phyloP scores from a whole-genome alignment of 371 early-diverging fungal species.

The Mucor plumbeus region DNA sequence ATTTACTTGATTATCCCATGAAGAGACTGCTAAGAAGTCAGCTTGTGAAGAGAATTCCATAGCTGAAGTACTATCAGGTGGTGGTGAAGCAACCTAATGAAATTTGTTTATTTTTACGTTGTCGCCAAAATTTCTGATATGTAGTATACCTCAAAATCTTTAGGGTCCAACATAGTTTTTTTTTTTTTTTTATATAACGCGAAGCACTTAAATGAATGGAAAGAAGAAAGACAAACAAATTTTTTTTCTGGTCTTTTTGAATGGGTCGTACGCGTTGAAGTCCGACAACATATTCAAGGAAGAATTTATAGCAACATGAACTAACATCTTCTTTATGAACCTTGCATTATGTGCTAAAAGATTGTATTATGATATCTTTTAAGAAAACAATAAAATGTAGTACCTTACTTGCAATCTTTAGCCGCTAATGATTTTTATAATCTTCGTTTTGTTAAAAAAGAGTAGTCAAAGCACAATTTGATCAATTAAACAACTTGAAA shows the following conservation, averaged over 20 bases:
- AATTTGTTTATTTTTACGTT: not conserved
- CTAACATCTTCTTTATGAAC: too few relatives aligned
- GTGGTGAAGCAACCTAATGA: slow-evolving; percentile 68
- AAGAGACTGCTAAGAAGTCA: slow-evolving; percentile 84
- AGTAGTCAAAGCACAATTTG: too few relatives aligned
- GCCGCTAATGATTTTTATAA: too few relatives aligned
- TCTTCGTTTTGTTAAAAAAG: too few relatives aligned
- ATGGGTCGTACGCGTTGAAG: not conserved
- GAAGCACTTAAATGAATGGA: not conserved
- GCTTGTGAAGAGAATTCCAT: slow-evolving; percentile 82
- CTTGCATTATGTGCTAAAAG: too few relatives aligned
- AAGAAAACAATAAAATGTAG: too few relatives aligned
- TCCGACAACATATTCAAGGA: not conserved
- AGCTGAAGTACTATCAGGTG: slow-evolving; percentile 84
- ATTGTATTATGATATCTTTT: too few relatives aligned
- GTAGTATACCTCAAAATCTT: slow-evolving; percentile 32
- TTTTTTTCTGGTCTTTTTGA: not conserved
- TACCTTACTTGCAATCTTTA: too few relatives aligned
- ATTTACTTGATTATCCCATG: slow-evolving; percentile 92
- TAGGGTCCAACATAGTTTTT: slow-evolving; percentile 28
- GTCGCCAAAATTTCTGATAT: not conserved
- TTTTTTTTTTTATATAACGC: not conserved
- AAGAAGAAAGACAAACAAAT: slow-evolving; percentile 1
- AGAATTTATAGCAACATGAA: too few relatives aligned
- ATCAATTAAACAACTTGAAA: too few relatives aligned